Evolutionary conservation across 2,329 filamentous ascomycete genomes (phyloP).

Genomic region (Fusarium kyushuense): DNA sequence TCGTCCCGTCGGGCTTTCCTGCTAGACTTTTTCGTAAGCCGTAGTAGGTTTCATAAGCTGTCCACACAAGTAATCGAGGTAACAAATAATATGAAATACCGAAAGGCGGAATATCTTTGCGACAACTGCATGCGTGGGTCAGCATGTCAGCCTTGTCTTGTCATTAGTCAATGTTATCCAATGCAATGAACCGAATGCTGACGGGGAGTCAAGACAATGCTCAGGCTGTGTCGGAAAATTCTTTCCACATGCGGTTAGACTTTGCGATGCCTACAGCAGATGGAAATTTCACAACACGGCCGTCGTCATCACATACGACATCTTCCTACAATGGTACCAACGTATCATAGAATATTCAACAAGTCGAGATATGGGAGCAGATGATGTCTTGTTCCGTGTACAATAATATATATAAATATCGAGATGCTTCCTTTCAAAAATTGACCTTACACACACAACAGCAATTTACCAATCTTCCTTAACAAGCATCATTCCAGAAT

Average conservation of each 20-base stretch:
- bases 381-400: rapidly evolving
- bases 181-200: neutral
- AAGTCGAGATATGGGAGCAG: neutral
- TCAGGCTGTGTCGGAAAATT: slow-evolving; percentile 22
- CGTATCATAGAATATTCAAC: rapidly evolving
- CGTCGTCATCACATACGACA: neutral
- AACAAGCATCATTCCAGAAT: neutral
- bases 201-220: neutral
- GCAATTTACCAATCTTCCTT: rapidly evolving
- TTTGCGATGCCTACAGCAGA: slow-evolving; percentile 18
- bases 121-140: neutral
- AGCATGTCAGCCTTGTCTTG: too few species aligned
- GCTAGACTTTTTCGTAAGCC: rapidly evolving
- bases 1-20: rapidly evolving
- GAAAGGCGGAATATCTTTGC: neutral
- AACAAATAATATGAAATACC: rapidly evolving
- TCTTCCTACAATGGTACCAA: neutral
- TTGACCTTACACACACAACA: rapidly evolving
- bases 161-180: neutral
- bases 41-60: too few species aligned
- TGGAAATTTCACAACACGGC: neutral
- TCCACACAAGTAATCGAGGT: neutral
- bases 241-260: neutral
- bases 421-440: rapidly evolving
- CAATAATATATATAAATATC: neutral